Evolutionary conservation across 1,139 yeast species (phyloP).

Genomic region (Scheffersomyces segobiensis): DNA sequence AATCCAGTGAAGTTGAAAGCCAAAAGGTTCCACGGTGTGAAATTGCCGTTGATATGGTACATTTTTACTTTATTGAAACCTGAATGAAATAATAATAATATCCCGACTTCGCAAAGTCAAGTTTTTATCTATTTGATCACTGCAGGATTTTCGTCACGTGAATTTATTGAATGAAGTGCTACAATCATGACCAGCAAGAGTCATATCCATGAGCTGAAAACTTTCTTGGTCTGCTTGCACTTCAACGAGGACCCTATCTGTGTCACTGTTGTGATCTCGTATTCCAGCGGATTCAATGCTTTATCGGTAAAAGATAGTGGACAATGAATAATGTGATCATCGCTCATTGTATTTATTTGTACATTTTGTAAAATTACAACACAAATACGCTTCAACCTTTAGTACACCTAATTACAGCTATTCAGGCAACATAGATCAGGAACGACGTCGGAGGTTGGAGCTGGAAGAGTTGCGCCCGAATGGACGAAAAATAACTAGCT

Average conservation of each 20-base stretch:
- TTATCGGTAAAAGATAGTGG: too few species aligned
- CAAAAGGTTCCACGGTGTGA: constrained; percentile 14
- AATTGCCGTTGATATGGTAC: constrained; percentile 3
- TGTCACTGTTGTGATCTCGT: neutral
- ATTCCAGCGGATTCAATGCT: neutral
- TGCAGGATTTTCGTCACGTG: neutral
- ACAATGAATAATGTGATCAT: too few species aligned
- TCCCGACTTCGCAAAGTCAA: neutral
- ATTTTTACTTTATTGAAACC: neutral
- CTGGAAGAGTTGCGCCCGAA: neutral
- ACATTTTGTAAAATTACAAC: neutral
- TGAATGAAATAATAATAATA: constrained; percentile 1
- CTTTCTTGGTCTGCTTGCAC: neutral
- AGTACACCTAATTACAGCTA: neutral
- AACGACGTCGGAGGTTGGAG: neutral
- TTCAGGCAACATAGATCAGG: neutral
- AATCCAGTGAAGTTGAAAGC: constrained; percentile 38
- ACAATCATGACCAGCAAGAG: too few species aligned
- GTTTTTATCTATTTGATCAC: constrained; percentile 4
- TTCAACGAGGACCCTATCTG: neutral
- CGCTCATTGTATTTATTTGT: neutral
- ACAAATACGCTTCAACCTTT: too few species aligned
- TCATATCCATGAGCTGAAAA: neutral
- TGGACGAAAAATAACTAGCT: neutral
- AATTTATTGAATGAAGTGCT: neutral